Conservation (phyloP, 2,329 filamentous ascomycete species). For the Gremmenia infestans region DNA sequence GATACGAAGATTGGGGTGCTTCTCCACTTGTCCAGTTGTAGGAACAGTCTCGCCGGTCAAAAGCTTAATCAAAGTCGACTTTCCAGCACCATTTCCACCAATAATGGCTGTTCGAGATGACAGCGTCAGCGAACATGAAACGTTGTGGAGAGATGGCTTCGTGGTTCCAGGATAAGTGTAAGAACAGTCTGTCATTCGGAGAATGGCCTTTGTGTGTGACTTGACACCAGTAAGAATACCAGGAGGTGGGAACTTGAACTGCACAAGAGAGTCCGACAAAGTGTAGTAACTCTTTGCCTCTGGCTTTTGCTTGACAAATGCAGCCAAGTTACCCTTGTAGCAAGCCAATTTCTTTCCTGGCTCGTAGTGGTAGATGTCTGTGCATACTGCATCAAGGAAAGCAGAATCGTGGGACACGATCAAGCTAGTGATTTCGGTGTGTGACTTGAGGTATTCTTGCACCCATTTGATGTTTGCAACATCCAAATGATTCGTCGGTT, state of each 20-base stretch:
- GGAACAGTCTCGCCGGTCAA: constrained; percentile 89
- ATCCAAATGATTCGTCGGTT: constrained; percentile 98
- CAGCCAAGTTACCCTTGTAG: constrained; percentile 77
- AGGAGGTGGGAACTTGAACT: constrained; percentile 97
- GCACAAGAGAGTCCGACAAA: constrained; percentile 76
- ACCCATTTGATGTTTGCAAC: constrained; percentile 95
- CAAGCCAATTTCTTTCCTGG: constrained; percentile 85
- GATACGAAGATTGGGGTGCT: constrained; percentile 97
- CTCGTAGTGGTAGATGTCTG: constrained; percentile 99
- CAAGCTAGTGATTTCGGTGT: constrained; percentile 92
- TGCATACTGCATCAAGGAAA: constrained; percentile 95
- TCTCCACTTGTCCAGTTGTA: constrained; percentile 81
- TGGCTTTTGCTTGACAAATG: constrained; percentile 82
- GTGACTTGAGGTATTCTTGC: constrained; percentile 89
- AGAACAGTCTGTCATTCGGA: constrained; percentile 87
- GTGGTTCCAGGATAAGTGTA: constrained; percentile 88
- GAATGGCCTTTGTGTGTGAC: constrained; percentile 86
- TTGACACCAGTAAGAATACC: constrained; percentile 95
- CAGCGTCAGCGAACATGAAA: constrained; percentile 80
- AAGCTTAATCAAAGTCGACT: constrained; percentile 96
- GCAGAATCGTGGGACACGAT: constrained; percentile 98
- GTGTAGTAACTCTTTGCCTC: constrained; percentile 99
- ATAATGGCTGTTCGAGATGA: constrained; percentile 96
- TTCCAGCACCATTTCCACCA: constrained; percentile 94
- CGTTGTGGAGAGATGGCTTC: constrained; percentile 83